Percentiles rank a stretch among this genome's conserved stretches.
Conservation (phyloP, 306 rosid species). For the Begonia fuchsioides region DNA sequence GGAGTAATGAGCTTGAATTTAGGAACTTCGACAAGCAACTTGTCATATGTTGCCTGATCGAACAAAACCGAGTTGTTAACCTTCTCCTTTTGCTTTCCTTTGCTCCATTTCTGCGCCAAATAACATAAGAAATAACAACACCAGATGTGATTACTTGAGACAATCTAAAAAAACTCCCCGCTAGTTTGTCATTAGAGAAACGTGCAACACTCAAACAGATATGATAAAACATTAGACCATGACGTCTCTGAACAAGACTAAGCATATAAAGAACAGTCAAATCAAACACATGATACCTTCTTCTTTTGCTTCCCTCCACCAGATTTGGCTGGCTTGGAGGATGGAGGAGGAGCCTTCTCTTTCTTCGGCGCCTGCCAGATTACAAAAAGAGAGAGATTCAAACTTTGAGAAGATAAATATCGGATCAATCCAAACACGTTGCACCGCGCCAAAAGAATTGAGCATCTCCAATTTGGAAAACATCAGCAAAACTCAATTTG, state of each 20-base stretch:
- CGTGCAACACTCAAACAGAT: too few relatives aligned
- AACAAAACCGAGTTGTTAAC: conserved; percentile 35
- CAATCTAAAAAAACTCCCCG: too few relatives aligned
- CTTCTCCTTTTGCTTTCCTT: conserved; percentile 41
- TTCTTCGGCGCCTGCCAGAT: conserved; percentile 6
- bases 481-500: too few relatives aligned
- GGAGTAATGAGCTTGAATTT: conserved; percentile 19
- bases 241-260: not conserved
- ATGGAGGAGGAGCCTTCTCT: not conserved
- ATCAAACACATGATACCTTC: too few relatives aligned
- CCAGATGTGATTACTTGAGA: too few relatives aligned
- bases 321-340: conserved; percentile 5
- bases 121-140: not conserved
- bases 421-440: too few relatives aligned
- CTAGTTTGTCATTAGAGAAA: too few relatives aligned
- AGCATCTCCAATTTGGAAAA: too few relatives aligned
- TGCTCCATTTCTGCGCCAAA: conserved; percentile 31
- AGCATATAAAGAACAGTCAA: too few relatives aligned
- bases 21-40: conserved; percentile 26
- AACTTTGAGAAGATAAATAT: too few relatives aligned
- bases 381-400: too few relatives aligned
- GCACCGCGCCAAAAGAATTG: too few relatives aligned
- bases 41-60: conserved; percentile 26
- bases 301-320: conserved; percentile 8
- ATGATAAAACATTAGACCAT: not conserved